These are phyloP conservation scores for Leishmania martiniquensis DNA, from an alignment of 208 protist genomes.

Conservation along the genomic window DNA sequence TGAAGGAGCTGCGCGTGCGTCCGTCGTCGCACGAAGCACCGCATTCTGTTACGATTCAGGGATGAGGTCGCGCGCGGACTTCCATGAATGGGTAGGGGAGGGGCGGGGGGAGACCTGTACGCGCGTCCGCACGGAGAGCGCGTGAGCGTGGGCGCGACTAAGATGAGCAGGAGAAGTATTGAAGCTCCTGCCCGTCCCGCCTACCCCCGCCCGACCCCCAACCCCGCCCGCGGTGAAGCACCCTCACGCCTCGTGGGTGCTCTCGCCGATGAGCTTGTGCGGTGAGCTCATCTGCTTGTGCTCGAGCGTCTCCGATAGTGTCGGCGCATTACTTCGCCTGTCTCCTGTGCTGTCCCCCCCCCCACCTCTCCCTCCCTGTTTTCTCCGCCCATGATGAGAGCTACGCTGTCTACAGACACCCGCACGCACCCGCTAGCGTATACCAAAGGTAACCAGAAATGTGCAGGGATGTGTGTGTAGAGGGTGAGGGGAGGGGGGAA, in stretches of 20 bases:
- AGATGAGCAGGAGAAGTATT: conserved; percentile 1
- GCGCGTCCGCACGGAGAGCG: too few relatives aligned
- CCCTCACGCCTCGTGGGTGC: background rate
- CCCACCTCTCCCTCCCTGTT: background rate
- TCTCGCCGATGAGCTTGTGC: too few relatives aligned
- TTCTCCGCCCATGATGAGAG: background rate
- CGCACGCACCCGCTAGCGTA: background rate
- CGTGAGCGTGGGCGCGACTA: too few relatives aligned
- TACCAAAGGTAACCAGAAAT: background rate
- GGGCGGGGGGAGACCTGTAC: background rate
- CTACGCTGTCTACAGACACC: background rate
- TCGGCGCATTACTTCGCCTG: background rate
- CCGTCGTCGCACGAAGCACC: conserved; percentile 27
- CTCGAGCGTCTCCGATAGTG: background rate
- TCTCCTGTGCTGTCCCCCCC: background rate
- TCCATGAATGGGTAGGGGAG: background rate
- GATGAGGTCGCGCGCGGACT: background rate
- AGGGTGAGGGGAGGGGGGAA: background rate
- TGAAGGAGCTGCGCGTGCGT: conserved; percentile 42
- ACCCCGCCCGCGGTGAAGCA: too few relatives aligned
- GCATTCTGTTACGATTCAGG: conserved; percentile 16
- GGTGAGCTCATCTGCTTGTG: too few relatives aligned
- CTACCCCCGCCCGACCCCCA: background rate
- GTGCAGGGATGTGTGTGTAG: too few relatives aligned
- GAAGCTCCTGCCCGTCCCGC: conserved; percentile 2